Evolutionary conservation across 2,329 filamentous ascomycete genomes (phyloP).

Genomic region (Pseudocercospora macadamiae): DNA sequence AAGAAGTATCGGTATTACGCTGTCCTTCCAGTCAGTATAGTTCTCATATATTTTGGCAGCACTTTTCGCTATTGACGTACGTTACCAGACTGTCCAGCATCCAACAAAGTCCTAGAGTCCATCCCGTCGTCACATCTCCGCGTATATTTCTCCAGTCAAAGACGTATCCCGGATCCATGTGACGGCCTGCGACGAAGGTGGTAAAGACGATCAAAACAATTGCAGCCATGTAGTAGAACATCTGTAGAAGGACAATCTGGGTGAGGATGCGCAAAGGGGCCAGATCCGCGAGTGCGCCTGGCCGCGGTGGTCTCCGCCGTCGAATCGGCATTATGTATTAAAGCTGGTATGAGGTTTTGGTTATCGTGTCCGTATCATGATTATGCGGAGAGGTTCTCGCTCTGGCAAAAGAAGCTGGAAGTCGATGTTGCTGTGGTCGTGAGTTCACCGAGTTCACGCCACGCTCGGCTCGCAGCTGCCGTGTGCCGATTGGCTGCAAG

Average conservation of each 20-base stretch:
- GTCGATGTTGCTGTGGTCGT: background rate
- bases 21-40: conserved; percentile 44
- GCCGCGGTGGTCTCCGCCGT: conserved; percentile 64
- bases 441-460: background rate
- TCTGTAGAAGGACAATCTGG: conserved; percentile 67
- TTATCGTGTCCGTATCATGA: conserved; percentile 1
- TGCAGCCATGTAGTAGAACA: conserved; percentile 65
- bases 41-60: too few relatives aligned
- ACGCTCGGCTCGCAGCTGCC: background rate
- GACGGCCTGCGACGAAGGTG: conserved; percentile 65
- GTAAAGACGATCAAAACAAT: conserved; percentile 68
- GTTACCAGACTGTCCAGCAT: conserved; percentile 65
- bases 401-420: background rate
- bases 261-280: conserved; percentile 67
- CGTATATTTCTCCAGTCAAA: conserved; percentile 66
- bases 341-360: background rate
- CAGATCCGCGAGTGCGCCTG: conserved; percentile 68
- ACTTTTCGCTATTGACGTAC: conserved; percentile 49
- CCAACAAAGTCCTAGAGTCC: conserved; percentile 71
- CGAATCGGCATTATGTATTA: conserved; percentile 34
- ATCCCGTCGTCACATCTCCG: conserved; percentile 70
- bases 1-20: conserved; percentile 79
- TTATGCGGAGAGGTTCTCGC: background rate
- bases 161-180: conserved; percentile 61
- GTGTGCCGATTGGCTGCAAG: background rate